These are phyloP conservation scores for Neopestalotiopsis clavispora DNA, from an alignment of 2,329 filamentous ascomycete genomes.

Conservation along the genomic window DNA sequence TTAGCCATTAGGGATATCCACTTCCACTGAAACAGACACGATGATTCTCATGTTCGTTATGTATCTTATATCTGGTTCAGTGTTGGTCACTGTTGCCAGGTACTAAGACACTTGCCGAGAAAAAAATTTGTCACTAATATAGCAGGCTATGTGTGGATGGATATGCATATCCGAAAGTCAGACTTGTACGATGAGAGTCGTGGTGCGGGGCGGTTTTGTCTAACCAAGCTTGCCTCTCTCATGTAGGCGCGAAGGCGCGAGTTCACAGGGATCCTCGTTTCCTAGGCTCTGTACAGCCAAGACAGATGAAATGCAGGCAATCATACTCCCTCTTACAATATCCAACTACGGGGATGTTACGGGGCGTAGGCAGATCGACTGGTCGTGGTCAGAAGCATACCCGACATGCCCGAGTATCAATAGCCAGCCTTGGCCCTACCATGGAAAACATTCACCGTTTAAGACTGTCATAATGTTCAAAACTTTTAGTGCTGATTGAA, in stretches of 20 bases:
- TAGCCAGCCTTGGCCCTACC: background rate
- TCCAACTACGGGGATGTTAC: too few species aligned
- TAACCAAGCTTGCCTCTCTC: background rate
- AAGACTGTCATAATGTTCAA: background rate
- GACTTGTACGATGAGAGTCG: background rate
- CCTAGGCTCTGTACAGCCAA: background rate
- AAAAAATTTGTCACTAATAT: background rate
- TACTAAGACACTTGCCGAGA: background rate
- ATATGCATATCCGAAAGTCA: background rate
- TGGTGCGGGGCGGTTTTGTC: background rate
- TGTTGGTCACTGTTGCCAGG: background rate
- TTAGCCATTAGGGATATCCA: too few species aligned
- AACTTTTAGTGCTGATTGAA: too few species aligned
- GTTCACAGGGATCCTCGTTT: background rate
- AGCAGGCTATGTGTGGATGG: background rate
- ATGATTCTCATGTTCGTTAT: too few species aligned
- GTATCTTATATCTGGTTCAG: too few species aligned
- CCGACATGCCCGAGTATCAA: background rate
- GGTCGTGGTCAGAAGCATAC: background rate
- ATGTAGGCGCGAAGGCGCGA: background rate
- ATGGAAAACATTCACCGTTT: conserved; percentile 1
- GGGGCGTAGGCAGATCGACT: too few species aligned
- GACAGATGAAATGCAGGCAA: too few species aligned
- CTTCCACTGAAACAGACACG: too few species aligned
- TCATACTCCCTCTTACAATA: too few species aligned